phyloP scores from a whole-genome alignment of 1,139 yeast species.

The Pichia sp. region DNA sequence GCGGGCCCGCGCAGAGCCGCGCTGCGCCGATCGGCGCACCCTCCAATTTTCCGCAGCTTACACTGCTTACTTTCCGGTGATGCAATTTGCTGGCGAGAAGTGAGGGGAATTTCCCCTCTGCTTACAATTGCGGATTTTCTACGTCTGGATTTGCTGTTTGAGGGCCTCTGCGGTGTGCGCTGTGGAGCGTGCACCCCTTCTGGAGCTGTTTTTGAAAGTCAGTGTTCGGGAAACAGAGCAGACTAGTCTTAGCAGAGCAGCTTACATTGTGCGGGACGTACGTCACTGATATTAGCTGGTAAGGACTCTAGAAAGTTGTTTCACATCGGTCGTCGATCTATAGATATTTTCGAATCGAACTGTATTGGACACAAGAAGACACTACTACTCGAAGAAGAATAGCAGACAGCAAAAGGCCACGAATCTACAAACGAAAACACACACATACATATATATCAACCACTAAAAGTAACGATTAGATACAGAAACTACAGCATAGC shows the following conservation, averaged over 20 bases:
- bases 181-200: background rate
- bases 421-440: too few species aligned
- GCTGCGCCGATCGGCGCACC: constrained; percentile 3
- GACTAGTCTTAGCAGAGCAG: background rate
- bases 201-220: background rate
- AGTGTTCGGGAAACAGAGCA: background rate
- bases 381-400: background rate
- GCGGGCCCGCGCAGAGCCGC: background rate
- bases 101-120: constrained; percentile 9
- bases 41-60: background rate
- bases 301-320: background rate
- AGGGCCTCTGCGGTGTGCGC: background rate
- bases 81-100: constrained; percentile 11
- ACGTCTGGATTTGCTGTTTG: background rate
- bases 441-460: too few species aligned
- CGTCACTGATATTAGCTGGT: background rate
- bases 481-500: too few species aligned
- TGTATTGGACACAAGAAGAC: background rate
- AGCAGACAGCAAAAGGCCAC: background rate
- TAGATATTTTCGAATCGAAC: background rate
- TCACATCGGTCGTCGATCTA: background rate
- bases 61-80: constrained; percentile 4
- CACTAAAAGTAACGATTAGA: too few species aligned
- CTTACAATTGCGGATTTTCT: constrained; percentile 2
- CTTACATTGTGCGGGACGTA: background rate